A percentile compares a stretch with the other conserved stretches of the same genome.
Evolutionary conservation across 306 rosid species (phyloP).

Genomic region (Sechiopsis laciniata): DNA sequence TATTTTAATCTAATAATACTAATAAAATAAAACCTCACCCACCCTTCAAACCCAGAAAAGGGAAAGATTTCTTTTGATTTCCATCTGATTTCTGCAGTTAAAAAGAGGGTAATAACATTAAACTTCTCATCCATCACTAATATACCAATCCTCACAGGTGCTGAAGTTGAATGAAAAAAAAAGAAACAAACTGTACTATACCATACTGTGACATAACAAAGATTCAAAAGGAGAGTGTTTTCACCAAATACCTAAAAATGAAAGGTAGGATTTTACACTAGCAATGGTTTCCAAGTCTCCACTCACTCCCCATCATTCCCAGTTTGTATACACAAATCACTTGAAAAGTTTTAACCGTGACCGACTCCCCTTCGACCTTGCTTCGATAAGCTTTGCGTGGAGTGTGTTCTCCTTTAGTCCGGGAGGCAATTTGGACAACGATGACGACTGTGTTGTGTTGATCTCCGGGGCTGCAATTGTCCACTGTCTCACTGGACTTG

Average conservation of each 20-base stretch:
- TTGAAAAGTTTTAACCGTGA: slow-evolving; percentile 61
- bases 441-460: slow-evolving; percentile 35
- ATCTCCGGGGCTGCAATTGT: slow-evolving; percentile 44
- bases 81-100: background rate
- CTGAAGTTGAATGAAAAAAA: slow-evolving; percentile 15
- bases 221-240: slow-evolving; percentile 2
- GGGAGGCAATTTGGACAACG: slow-evolving; percentile 33
- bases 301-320: background rate
- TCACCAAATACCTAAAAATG: background rate
- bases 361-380: slow-evolving; percentile 76
- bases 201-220: background rate
- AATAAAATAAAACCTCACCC: too few relatives aligned
- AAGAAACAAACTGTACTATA: background rate
- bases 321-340: slow-evolving; percentile 21
- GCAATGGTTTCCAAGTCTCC: background rate
- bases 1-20: too few relatives aligned
- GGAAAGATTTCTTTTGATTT: too few relatives aligned
- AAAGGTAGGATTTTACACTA: slow-evolving; percentile 2
- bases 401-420: slow-evolving; percentile 65
- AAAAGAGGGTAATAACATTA: background rate
- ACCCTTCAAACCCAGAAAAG: too few relatives aligned
- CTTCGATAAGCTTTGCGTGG: slow-evolving; percentile 92
- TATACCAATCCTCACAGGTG: slow-evolving; percentile 6
- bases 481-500: slow-evolving; percentile 84
- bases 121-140: background rate